Evolutionary conservation across 805 yeast species (phyloP), one percentile per base, ranked within the genome.

Genomic region (Saccharomyces mikatae): DNA sequence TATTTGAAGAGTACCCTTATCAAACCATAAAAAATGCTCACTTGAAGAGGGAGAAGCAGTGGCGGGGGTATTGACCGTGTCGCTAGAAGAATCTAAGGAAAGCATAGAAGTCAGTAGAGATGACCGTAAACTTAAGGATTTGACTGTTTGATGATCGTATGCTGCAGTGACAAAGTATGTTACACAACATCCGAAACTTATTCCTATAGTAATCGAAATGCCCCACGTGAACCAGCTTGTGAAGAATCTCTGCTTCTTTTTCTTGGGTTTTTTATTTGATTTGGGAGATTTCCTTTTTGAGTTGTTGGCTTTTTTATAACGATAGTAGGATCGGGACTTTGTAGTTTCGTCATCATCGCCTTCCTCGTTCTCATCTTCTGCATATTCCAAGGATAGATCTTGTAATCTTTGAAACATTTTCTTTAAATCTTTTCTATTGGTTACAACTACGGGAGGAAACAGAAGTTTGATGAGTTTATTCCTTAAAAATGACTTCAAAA

Each of bases 181-280:
- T 26, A 67, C 50, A 53, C 62, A 67, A 50, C 62, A 67, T 2
- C 71, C 70, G 9, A 66, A 57, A 4, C 71, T 71, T 14, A 67
- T 63, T 13, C 71, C 71, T 1, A 66, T 58, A 1, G 69, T 60
- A 8, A 67, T 48, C 6, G 71, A 67, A 5, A 67, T 52, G 3
- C 68, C 65, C 67, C 67, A 65, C 11, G 62, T 31, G 22, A 58
- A 52, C 62, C 66, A 59, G 49, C 60, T 52, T 36, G 28, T 32
- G 27, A 3, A 52, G 4, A 9, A 52, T 3, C 17, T 28, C 27
- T 48, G 52, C 24, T 48, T 31, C 44, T 51, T 41, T 32, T 47
- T 27, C 28, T 47, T 41, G 11, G 32, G 21, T 14, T 24, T 36
- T n/a, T 28, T 29, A 36, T 41, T 49, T 17, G 22, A 27, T 29